Conservation (phyloP, 2,329 filamentous ascomycete genomes). For the Paecilomyces niveus region DNA sequence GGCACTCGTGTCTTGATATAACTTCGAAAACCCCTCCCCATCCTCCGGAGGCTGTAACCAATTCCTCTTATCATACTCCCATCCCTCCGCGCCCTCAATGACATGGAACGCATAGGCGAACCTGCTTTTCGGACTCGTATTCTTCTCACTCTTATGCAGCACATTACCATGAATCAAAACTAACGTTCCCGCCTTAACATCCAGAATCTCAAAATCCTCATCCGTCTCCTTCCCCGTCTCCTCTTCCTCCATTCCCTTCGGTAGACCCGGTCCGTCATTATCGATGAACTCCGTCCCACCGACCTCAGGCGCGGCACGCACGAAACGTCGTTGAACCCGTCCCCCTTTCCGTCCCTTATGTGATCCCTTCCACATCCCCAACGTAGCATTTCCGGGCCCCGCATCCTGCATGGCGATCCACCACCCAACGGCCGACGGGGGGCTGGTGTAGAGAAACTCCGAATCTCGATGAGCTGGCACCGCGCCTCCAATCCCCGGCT, state of each 20-base stretch:
- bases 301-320: slow-evolving; percentile 48
- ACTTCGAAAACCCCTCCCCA: slow-evolving; percentile 70
- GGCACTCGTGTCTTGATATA: slow-evolving; percentile 27
- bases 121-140: slow-evolving; percentile 73
- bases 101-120: slow-evolving; percentile 98
- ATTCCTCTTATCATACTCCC: slow-evolving; percentile 74
- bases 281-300: slow-evolving; percentile 63
- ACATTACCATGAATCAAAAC: slow-evolving; percentile 95
- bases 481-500: slow-evolving; percentile 87
- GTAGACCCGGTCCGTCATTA: slow-evolving; percentile 61
- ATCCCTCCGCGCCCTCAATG: slow-evolving; percentile 68
- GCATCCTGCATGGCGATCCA: slow-evolving; percentile 98
- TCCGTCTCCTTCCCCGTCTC: slow-evolving; percentile 23
- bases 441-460: slow-evolving; percentile 84
- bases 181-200: slow-evolving; percentile 84
- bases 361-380: slow-evolving; percentile 78
- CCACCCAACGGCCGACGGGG: slow-evolving; percentile 84
- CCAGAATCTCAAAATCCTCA: slow-evolving; percentile 65
- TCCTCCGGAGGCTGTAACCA: slow-evolving; percentile 81
- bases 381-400: slow-evolving; percentile 75
- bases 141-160: slow-evolving; percentile 93
- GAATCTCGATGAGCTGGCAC: slow-evolving; percentile 90
- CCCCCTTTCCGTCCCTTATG: slow-evolving; percentile 56
- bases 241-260: slow-evolving; percentile 40
- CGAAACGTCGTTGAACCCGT: slow-evolving; percentile 65